Percentiles rank a stretch among this genome's conserved stretches.
These are phyloP conservation scores for Hippophae tibetana DNA, from an alignment of 306 rosid genomes.

Conservation along the genomic window DNA sequence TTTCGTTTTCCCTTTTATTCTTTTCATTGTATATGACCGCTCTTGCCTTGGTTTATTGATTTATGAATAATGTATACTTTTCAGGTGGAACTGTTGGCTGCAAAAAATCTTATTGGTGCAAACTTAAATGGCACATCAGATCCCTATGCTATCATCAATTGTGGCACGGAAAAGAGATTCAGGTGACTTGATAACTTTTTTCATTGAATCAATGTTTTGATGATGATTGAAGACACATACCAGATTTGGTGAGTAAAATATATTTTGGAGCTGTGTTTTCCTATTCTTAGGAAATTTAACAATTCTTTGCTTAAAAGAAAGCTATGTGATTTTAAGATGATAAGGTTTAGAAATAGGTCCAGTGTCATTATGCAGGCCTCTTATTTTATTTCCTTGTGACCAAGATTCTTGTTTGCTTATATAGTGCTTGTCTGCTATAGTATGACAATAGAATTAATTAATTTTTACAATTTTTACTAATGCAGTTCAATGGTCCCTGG, in stretches of 20 bases:
- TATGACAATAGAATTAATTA: neutral
- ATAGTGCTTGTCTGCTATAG: slow-evolving; percentile 8
- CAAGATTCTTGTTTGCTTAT: neutral
- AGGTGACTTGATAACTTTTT: slow-evolving; percentile 36
- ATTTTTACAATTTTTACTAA: slow-evolving; percentile 22
- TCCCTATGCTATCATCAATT: slow-evolving; percentile 89
- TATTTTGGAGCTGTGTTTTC: too few relatives aligned
- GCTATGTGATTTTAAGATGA: too few relatives aligned
- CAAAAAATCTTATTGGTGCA: slow-evolving; percentile 87
- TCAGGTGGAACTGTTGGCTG: slow-evolving; percentile 94
- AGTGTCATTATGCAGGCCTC: too few relatives aligned
- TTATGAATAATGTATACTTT: slow-evolving; percentile 11
- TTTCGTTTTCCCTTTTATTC: too few relatives aligned
- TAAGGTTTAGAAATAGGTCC: too few relatives aligned
- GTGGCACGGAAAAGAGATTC: slow-evolving; percentile 86
- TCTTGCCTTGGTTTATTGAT: slow-evolving; percentile 11
- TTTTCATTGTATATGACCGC: neutral
- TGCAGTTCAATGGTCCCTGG: slow-evolving; percentile 99
- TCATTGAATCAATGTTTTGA: slow-evolving; percentile 1
- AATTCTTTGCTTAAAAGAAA: too few relatives aligned
- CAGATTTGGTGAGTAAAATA: neutral
- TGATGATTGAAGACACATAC: slow-evolving; percentile 1
- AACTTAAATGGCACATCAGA: slow-evolving; percentile 95
- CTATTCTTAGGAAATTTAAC: too few relatives aligned
- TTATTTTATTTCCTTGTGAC: neutral